Base-by-base conservation (phyloP, 768 basidiomycete species). In the Calocybe gangraenosa region DNA sequence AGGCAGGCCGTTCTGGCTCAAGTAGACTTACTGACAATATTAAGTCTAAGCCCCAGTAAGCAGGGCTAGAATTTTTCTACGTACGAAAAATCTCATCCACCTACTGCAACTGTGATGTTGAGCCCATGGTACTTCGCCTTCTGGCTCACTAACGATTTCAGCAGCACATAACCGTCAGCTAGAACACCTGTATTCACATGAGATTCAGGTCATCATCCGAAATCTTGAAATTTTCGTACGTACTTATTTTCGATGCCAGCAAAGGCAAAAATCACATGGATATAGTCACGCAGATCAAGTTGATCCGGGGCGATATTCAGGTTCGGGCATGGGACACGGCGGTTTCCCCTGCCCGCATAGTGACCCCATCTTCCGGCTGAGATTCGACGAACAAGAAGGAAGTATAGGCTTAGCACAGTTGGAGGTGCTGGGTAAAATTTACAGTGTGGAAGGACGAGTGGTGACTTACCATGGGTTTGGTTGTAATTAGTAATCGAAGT, bases 71-170 rank as follows among this genome's bases (percentile, higher is more conserved):
- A n/a, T n/a, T n/a, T n/a, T n/a, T n/a, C n/a, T n/a, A 23, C 50
- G 40, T 19, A 46, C 44, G 52, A 58, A 37, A 56, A 58, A 15
- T 30, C 47, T 50, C 52, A 56, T 4, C 55, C 57, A 7, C 53
- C 57, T 13, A 58, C 53, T 17, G 55, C 55, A 18, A 56, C 51
- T 19, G 52, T 17, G 13, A 58, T 55, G 31, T 56, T 32, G 4
- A 58, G 32, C 9, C 37, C 40, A 2, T 52, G 37, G 31, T 38
- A 33, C 7, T 35, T 23, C 17, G 28, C 6, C 30, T 56, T 58
- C 7, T 40, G 47, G 19, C 17, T 43, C 1, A 52, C 49, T 11
- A 58, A 45, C 13, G 37, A 15, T 28, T 40, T 20, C 3, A 58
- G 47, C n/a, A n/a, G n/a, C n/a, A n/a, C n/a, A n/a, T n/a, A n/a